phyloP scores from a whole-genome alignment of 345 rosid genomes.

The Hevea brasiliensis region DNA sequence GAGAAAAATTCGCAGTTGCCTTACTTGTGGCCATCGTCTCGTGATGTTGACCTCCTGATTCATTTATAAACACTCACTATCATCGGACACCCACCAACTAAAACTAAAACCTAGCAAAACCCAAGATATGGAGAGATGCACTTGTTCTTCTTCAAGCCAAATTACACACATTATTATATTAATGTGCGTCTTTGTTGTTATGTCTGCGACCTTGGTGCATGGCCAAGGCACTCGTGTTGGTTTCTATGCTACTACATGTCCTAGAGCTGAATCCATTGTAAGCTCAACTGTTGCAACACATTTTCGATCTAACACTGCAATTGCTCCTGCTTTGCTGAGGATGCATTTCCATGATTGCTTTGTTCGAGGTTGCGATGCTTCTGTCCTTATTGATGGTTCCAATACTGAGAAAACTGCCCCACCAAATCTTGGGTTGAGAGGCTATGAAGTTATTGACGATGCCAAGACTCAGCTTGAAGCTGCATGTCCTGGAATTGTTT shows the following conservation, averaged over 20 bases:
- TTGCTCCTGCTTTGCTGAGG: conserved; percentile 50
- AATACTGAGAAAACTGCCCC: conserved; percentile 47
- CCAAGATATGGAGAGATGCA: too few species aligned
- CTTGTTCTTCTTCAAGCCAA: too few species aligned
- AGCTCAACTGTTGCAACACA: conserved; percentile 35
- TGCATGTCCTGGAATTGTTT: conserved; percentile 48
- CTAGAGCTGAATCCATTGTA: conserved; percentile 48
- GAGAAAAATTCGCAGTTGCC: too few species aligned
- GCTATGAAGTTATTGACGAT: conserved; percentile 47
- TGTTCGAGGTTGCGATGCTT: conserved; percentile 52
- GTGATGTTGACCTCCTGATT: too few species aligned
- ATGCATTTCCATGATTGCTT: conserved; percentile 67
- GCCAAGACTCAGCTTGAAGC: conserved; percentile 52
- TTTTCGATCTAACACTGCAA: conserved; percentile 27
- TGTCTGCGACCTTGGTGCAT: conserved; percentile 17
- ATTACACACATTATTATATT: too few species aligned
- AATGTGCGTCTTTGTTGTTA: too few species aligned
- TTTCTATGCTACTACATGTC: conserved; percentile 41
- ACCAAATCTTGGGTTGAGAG: conserved; percentile 49
- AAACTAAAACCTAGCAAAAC: too few species aligned
- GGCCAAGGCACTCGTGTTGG: conserved; percentile 36
- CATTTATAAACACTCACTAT: too few species aligned
- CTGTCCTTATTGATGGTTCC: conserved; percentile 45
- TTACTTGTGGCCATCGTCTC: too few species aligned
- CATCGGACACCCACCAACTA: too few species aligned